Base-by-base conservation (phyloP, 192 early-diverging fungal genomes). In the Linnemannia exigua region DNA sequence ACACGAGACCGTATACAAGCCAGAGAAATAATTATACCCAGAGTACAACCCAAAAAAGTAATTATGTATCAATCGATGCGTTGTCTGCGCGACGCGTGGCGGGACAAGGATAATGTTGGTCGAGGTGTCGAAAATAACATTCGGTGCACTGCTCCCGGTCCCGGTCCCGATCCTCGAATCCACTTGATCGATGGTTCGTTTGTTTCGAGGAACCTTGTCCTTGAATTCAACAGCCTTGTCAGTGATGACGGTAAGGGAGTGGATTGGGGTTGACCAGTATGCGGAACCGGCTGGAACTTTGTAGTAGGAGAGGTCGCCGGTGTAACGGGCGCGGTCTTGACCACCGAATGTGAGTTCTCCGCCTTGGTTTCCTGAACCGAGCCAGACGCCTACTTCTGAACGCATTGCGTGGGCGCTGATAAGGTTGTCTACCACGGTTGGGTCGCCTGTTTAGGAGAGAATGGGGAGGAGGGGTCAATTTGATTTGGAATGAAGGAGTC, bases 51-150 rank as follows among this genome's bases (percentile, higher is more conserved):
- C 68, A 48, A 76, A 76, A 14, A 81, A 44, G 8, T 14, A 81
- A 52, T 81, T 48, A 38, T 81, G 72, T 25, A 76, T 81, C 19
- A 38, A 33, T n/a, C 44, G 80, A 61, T 81, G 74, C 2, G 74
- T 67, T n/a, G 35, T 68, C 3, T 31, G 22, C 19, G 79, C 79
- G 14, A 81, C 67, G 17, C 67, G 16, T 3, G 79, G 72, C 1
- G 72, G 79, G 3, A 81, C 37, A 19, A 81, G 15, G 67, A 75
- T 81, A 5, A 75, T n/a, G 37, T 81, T 75, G 1, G 79, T 68
- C n/a, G 72, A 80, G 16, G 79, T 81, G 48, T 81, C 79, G 33
- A 81, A 81, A 37, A 81, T 81, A 31, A 70, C 67, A 12, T 50
- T 74, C 50, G 67, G 79, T 36, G 54, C 16, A 68, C 35, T 28